Percentiles rank a stretch among this genome's conserved stretches.
Conservation (phyloP, 2,329 filamentous ascomycete genomes). For the Scedosporium boydii region DNA sequence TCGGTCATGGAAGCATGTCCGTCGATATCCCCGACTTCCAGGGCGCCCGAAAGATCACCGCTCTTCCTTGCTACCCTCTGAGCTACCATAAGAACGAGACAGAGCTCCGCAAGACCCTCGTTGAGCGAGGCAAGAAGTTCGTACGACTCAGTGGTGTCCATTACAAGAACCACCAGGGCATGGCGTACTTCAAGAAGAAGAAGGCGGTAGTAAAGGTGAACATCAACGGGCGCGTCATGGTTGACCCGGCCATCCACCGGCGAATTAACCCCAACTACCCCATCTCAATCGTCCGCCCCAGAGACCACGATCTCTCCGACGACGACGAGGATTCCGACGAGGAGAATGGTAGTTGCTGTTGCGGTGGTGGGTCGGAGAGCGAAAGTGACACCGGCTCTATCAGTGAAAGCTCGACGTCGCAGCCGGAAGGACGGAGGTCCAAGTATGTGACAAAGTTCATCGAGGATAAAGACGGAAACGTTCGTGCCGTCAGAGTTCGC, state of each 20-base stretch:
- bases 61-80: conserved; percentile 66
- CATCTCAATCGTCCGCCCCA: conserved; percentile 63
- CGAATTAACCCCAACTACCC: conserved; percentile 81
- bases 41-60: conserved; percentile 73
- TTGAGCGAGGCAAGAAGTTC: conserved; percentile 79
- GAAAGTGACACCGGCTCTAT: conserved; percentile 24
- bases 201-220: conserved; percentile 68
- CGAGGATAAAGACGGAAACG: conserved; percentile 30
- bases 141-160: conserved; percentile 72
- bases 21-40: conserved; percentile 68
- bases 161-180: conserved; percentile 73
- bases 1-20: conserved; percentile 63
- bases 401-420: neutral
- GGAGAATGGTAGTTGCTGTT: conserved; percentile 26
- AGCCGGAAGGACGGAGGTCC: conserved; percentile 23
- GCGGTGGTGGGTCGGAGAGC: conserved; percentile 24
- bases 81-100: conserved; percentile 68
- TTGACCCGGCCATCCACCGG: conserved; percentile 74
- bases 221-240: conserved; percentile 80
- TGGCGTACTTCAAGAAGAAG: conserved; percentile 79
- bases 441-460: conserved; percentile 44
- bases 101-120: conserved; percentile 53
- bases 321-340: conserved; percentile 37
- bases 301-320: conserved; percentile 53
- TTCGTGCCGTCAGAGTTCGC: conserved; percentile 20